phyloP scores from a whole-genome alignment of 768 basidiomycete species.

The button mushroom (Agaricus bisporus) region DNA sequence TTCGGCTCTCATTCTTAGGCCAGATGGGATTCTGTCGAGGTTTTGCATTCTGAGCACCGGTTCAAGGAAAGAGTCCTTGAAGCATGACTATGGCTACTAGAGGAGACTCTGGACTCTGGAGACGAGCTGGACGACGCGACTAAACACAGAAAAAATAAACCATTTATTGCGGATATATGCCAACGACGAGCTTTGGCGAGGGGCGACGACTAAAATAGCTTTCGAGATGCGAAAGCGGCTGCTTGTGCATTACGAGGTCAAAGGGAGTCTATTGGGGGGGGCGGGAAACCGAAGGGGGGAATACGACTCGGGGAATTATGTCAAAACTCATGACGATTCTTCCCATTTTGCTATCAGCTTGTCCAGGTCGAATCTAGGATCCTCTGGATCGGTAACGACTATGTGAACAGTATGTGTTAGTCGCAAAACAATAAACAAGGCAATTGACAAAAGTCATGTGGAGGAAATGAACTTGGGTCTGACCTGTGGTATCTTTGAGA shows the following conservation, averaged over 20 bases:
- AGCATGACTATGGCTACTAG: too few relatives aligned
- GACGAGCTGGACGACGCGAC: too few relatives aligned
- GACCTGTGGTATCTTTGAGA: constrained; percentile 47
- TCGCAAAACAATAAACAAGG: constrained; percentile 1
- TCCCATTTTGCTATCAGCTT: constrained; percentile 77
- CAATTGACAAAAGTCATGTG: neutral
- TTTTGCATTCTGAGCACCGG: too few relatives aligned
- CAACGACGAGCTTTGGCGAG: constrained; percentile 2
- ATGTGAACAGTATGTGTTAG: constrained; percentile 11
- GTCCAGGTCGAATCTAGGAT: constrained; percentile 95
- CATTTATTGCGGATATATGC: constrained; percentile 8
- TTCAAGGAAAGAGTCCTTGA: too few relatives aligned
- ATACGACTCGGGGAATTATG: constrained; percentile 12
- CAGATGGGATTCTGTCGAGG: too few relatives aligned
- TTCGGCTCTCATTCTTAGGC: too few relatives aligned
- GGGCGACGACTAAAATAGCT: neutral
- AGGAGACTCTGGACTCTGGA: too few relatives aligned
- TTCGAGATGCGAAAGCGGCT: neutral
- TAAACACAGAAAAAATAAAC: too few relatives aligned
- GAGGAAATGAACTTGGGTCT: constrained; percentile 20
- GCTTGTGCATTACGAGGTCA: constrained; percentile 3
- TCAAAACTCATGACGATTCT: constrained; percentile 48
- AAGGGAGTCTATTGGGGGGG: constrained; percentile 18
- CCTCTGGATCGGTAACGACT: constrained; percentile 93
- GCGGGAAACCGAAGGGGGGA: neutral